Conservation (phyloP, 305 asterid genomes). For the Solanum hybrid region DNA sequence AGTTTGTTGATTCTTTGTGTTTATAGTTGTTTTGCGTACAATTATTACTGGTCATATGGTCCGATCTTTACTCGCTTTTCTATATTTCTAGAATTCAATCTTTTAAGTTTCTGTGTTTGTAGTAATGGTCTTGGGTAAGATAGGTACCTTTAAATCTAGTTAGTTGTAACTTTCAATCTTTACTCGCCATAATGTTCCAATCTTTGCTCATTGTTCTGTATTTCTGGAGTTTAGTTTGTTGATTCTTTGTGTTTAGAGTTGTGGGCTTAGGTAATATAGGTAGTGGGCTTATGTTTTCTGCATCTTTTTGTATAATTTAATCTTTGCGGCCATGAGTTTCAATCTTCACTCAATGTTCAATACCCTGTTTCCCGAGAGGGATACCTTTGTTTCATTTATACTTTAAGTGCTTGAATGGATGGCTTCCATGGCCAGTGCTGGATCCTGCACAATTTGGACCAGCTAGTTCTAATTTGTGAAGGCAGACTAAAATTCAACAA, state of each 20-base stretch:
- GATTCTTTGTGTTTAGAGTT: not conserved
- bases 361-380: too few species aligned
- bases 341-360: too few species aligned
- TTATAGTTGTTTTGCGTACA: not conserved
- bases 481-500: too few species aligned
- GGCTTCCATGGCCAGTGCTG: too few species aligned
- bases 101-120: not conserved
- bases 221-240: not conserved
- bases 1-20: not conserved
- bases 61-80: not conserved
- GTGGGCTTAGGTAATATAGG: not conserved
- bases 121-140: not conserved
- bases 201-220: not conserved
- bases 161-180: not conserved
- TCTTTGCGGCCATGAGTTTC: too few species aligned
- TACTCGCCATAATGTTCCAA: not conserved
- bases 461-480: too few species aligned
- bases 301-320: too few species aligned
- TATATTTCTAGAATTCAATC: not conserved
- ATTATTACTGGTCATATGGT: not conserved
- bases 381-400: too few species aligned
- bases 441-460: too few species aligned
- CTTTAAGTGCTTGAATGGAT: too few species aligned
- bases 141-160: not conserved
- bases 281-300: not conserved